Evolutionary conservation across 345 rosid genomes (phyloP).

Genomic region (Cardamine resedifolia): DNA sequence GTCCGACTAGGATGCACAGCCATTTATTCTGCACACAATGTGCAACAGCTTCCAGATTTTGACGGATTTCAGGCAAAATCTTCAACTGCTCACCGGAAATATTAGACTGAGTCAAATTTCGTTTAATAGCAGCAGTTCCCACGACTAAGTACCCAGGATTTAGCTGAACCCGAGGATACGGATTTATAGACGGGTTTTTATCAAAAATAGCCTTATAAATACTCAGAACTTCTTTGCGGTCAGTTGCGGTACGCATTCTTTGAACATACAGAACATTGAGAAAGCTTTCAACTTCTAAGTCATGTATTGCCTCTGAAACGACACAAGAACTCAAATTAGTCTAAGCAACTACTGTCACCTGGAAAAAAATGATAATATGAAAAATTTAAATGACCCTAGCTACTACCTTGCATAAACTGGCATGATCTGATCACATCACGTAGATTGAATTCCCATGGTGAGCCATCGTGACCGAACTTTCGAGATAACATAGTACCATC

Average conservation of each 20-base stretch:
- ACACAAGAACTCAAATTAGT: conserved; percentile 27
- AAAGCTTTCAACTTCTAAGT: conserved; percentile 50
- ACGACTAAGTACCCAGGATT: conserved; percentile 56
- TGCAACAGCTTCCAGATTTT: conserved; percentile 81
- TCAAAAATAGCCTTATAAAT: conserved; percentile 75
- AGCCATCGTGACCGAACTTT: conserved; percentile 85
- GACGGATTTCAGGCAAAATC: conserved; percentile 72
- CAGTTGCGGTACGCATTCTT: conserved; percentile 90
- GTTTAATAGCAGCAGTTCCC: conserved; percentile 66
- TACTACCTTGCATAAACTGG: conserved; percentile 68
- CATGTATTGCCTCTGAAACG: conserved; percentile 47
- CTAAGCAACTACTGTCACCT: background rate
- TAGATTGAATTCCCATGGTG: conserved; percentile 98
- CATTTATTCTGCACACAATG: conserved; percentile 75
- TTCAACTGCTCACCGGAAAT: conserved; percentile 51
- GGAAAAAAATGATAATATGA: conserved; percentile 7
- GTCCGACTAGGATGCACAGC: conserved; percentile 89
- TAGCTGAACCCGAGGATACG: conserved; percentile 75
- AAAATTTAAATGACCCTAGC: conserved; percentile 14
- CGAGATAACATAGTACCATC: conserved; percentile 72
- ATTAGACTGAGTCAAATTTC: conserved; percentile 47
- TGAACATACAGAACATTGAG: conserved; percentile 77
- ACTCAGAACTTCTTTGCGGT: conserved; percentile 68
- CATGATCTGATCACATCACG: conserved; percentile 94
- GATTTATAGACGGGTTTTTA: conserved; percentile 64